phyloP scores from a whole-genome alignment of 225 moss, liverwort and hornwort species.

The Sphagnum tenellum region DNA sequence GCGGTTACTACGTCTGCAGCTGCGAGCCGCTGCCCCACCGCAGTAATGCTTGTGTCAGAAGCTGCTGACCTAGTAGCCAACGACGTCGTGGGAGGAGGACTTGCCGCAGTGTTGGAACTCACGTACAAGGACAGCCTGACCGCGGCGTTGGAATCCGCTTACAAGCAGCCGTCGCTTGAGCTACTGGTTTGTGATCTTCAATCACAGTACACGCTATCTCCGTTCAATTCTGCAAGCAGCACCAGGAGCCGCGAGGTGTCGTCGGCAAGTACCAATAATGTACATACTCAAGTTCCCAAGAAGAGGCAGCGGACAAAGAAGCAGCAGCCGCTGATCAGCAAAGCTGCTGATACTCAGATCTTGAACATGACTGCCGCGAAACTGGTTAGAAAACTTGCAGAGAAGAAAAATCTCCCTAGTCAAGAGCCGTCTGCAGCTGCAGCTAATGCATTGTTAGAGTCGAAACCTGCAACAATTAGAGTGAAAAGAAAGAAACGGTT shows the following conservation, averaged over 20 bases:
- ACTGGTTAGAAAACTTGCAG: background rate
- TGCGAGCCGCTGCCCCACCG: too few relatives aligned
- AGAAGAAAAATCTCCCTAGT: conserved; percentile 5
- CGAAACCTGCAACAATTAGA: conserved; percentile 12
- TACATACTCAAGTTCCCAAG: conserved; percentile 19
- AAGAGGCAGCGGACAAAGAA: conserved; percentile 15
- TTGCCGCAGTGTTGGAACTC: conserved; percentile 10
- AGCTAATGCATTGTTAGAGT: background rate
- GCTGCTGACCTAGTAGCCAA: too few relatives aligned
- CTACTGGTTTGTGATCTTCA: conserved; percentile 35
- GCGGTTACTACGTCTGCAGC: too few relatives aligned
- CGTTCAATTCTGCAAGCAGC: conserved; percentile 1
- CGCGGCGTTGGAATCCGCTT: conserved; percentile 19
- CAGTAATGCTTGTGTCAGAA: too few relatives aligned
- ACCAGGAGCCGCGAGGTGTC: too few relatives aligned
- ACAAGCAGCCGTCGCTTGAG: conserved; percentile 28
- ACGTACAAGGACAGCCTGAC: conserved; percentile 18
- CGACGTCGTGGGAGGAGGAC: too few relatives aligned
- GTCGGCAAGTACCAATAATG: too few relatives aligned
- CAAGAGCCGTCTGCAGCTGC: background rate
- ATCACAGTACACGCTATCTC: conserved; percentile 7
- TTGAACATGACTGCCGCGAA: too few relatives aligned
- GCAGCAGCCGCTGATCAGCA: conserved; percentile 28
- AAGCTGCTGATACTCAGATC: conserved; percentile 3
- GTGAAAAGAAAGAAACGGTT: conserved; percentile 66